Evolutionary conservation across 2,329 filamentous ascomycete genomes (phyloP), one percentile per base, ranked within the genome.

Genomic region (Sclerotinia borealis): DNA sequence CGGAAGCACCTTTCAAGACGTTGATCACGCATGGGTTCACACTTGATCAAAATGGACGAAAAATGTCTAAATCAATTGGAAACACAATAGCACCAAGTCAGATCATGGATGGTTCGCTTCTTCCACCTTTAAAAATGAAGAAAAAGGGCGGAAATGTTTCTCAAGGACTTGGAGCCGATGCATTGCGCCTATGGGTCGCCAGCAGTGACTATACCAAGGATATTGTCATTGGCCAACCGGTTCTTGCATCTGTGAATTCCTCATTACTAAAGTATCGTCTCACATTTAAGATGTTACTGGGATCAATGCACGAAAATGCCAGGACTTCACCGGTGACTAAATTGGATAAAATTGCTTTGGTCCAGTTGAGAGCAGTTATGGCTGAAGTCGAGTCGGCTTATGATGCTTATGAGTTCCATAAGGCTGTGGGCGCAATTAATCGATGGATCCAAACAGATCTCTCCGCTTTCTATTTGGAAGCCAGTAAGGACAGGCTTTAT

Each of bases 41-140:
- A 0, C 84, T 99, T 2, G 95, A 99, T 71, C 83, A 89, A 56
- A 79, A 90, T 41, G 93, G 93, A n/a, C 92, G 91, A 74, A 99
- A 99, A 76, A 99, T 99, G 95, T 97, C 93, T 74, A 99, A 99
- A 76, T 97, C 92, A 0, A 79, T 97, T 1, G 95, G 95, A 19
- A 99, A 99, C 72, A 88, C 90, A 34, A 86, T 98, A 63, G 83
- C 85, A 0, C 93, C 93, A 0, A 80, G 84, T 8, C 82, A 96
- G 66, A 92, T 99, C 68, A 95, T 97, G 80, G 85, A 91, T 59
- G 93, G 93, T 8, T 86, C 87, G 4, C 79, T 96, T 13, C 77
- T 96, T 17, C 89, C 90, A 7, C 86, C 88, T 0, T 64, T 70
- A 55, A 47, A 63, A 36, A 61, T 82, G 59, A 81, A 79, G 25